These are phyloP conservation scores for Coemansia furcata DNA, from an alignment of 192 early-diverging fungal species.

Conservation along the genomic window DNA sequence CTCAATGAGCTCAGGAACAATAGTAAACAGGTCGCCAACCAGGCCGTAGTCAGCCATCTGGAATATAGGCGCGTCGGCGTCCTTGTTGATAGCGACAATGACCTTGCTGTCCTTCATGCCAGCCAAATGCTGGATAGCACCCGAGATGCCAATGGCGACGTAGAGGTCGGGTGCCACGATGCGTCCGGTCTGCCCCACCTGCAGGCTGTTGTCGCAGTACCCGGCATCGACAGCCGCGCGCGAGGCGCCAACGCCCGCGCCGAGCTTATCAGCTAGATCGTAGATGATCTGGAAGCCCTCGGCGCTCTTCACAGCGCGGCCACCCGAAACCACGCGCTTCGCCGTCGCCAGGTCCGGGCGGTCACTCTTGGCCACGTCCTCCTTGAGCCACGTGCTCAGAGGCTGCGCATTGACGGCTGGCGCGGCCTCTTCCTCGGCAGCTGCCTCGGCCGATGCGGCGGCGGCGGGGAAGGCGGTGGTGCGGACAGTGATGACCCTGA, in stretches of 20 bases:
- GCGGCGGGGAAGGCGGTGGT: conserved; percentile 86
- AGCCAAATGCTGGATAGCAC: conserved; percentile 96
- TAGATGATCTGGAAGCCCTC: conserved; percentile 92
- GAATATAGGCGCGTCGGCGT: conserved; percentile 97
- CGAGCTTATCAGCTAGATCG: conserved; percentile 90
- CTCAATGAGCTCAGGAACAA: conserved; percentile 88
- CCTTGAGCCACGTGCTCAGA: conserved; percentile 78
- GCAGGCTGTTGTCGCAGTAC: conserved; percentile 93
- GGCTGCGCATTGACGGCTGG: conserved; percentile 58
- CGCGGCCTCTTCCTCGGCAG: conserved; percentile 68
- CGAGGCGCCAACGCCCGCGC: conserved; percentile 93
- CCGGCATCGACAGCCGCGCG: conserved; percentile 98
- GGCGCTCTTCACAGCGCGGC: conserved; percentile 93
- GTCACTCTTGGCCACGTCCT: conserved; percentile 91
- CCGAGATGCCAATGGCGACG: conserved; percentile 93
- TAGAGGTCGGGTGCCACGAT: conserved; percentile 97
- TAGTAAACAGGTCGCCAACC: conserved; percentile 91
- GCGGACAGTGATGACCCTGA: conserved; percentile 90
- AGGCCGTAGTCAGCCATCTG: conserved; percentile 96
- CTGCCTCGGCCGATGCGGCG: conserved; percentile 51
- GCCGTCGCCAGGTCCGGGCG: conserved; percentile 88
- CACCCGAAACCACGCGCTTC: conserved; percentile 89
- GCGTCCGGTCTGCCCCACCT: conserved; percentile 98
- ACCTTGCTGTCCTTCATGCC: conserved; percentile 99
- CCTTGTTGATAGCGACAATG: conserved; percentile 99